Base-by-base conservation (phyloP, 768 basidiomycete genomes). In the Infundibulicybe gibba region DNA sequence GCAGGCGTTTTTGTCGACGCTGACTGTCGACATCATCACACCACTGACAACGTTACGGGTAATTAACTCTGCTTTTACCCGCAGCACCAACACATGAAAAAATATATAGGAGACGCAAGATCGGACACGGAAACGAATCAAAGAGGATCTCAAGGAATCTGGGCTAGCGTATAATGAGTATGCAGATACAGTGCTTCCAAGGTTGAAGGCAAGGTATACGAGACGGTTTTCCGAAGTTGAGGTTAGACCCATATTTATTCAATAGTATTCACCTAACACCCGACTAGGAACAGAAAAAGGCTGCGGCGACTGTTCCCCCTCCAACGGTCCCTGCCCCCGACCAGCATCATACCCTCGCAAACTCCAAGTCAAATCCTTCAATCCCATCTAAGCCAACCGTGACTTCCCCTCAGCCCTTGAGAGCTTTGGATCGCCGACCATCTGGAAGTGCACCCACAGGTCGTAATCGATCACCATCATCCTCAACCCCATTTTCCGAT, bases 161-260 rank as follows among this genome's bases (percentile, higher is more conserved):
- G 71, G 72, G n/a, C 54, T 65, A 45, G 80, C 86, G 31, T 93
- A 95, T 63, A 77, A 78, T 30, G 93, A 95, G 30, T 93, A 83
- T 59, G 83, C 84, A 10, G 90, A 91, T 59, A 81, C 74, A 45
- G 70, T 76, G n/a, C 71, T 94, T 8, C 93, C 93, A 1, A 86
- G 82, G 56, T 66, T 94, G 44, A 94, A 91, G 69, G 74, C 81
- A 42, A 67, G 75, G 35, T 97, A 97, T 61, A 64, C 79, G 17
- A 90, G 85, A 69, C 94, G 90, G 64, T 91, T 89, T 60, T 81
- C 85, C 41, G 91, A 94, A 54, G 84, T 88, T 6, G 94, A 95
- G 75, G 93, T 90, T 51, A 47, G 70, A 54, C 25, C 40, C 32
- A 32, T 32, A 15, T 15, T 40, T 11, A 20, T 43, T 19, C 39